These are phyloP conservation scores for Phaffomyces thermotolerans DNA, from an alignment of 805 yeast genomes.

Conservation along the genomic window DNA sequence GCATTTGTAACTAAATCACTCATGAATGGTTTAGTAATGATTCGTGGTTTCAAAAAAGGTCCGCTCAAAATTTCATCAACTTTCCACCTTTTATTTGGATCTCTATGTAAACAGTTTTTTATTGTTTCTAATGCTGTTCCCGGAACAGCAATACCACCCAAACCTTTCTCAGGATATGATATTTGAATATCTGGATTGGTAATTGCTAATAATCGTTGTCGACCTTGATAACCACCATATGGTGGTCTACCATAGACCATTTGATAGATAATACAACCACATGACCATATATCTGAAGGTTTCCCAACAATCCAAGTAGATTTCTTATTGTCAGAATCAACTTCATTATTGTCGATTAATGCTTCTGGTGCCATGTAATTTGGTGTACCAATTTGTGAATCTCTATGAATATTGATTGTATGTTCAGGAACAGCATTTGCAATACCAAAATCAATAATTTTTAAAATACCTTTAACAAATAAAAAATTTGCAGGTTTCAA, in stretches of 20 bases:
- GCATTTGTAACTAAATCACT: conserved; percentile 71
- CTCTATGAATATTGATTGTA: conserved; percentile 84
- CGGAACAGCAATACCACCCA: conserved; percentile 61
- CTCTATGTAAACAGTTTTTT: conserved; percentile 61
- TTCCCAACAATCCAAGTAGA: conserved; percentile 72
- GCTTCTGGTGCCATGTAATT: conserved; percentile 99
- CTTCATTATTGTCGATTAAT: conserved; percentile 43
- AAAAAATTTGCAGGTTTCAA: conserved; percentile 67
- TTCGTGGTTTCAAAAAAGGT: conserved; percentile 67
- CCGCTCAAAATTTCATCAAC: conserved; percentile 53
- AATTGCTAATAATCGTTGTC: conserved; percentile 74
- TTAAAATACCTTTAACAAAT: conserved; percentile 75
- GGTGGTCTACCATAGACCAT: conserved; percentile 95
- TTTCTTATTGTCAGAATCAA: conserved; percentile 14
- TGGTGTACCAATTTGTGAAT: conserved; percentile 90
- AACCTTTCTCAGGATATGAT: conserved; percentile 53
- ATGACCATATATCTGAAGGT: conserved; percentile 96
- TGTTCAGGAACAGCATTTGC: conserved; percentile 93
- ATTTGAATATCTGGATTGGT: conserved; percentile 77
- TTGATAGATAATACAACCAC: conserved; percentile 93
- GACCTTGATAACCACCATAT: conserved; percentile 69
- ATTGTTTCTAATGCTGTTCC: conserved; percentile 62
- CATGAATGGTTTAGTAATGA: conserved; percentile 59
- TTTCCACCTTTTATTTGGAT: conserved; percentile 62
- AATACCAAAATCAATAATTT: conserved; percentile 91